A percentile compares a stretch with the other conserved stretches of the same genome.
Conservation (phyloP, 2,329 filamentous ascomycete species). For the Cercospora sesami region DNA sequence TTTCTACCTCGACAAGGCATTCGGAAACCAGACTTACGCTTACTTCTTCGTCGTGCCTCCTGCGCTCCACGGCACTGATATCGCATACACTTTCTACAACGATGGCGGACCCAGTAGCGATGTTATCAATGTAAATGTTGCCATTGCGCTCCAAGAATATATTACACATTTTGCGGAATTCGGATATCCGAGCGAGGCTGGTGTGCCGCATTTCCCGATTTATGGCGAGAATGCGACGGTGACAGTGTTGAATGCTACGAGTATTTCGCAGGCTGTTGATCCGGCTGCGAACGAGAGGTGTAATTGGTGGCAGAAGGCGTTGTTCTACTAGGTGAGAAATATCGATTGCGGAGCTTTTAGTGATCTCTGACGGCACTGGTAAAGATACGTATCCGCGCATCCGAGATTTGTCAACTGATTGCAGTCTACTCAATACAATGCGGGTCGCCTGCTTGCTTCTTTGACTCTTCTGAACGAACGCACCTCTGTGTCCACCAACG, state of each 20-base stretch:
- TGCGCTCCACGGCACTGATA: constrained; percentile 55
- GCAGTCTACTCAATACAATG: too few relatives aligned
- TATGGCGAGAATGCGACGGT: constrained; percentile 50
- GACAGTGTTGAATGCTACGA: constrained; percentile 42
- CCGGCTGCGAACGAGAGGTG: constrained; percentile 52
- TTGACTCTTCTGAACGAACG: too few relatives aligned
- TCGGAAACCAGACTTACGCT: constrained; percentile 49
- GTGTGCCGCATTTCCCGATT: constrained; percentile 48
- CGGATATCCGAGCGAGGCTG: constrained; percentile 42
- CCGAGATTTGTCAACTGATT: too few relatives aligned
- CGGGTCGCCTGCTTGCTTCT: too few relatives aligned
- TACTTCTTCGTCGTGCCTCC: constrained; percentile 58
- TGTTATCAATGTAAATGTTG: constrained; percentile 31
- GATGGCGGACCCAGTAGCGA: constrained; percentile 15
- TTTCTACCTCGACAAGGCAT: constrained; percentile 52
- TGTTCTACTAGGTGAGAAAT: neutral
- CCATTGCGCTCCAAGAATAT: constrained; percentile 49
- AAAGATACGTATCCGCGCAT: too few relatives aligned
- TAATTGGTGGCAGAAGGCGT: constrained; percentile 53
- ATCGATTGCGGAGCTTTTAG: neutral
- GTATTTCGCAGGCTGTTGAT: constrained; percentile 43
- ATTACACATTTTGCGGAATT: constrained; percentile 47
- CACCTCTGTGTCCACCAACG: too few relatives aligned
- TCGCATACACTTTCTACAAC: constrained; percentile 56
- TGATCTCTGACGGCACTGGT: too few relatives aligned